Conservation (phyloP, 106 monocot genomes). For the Platanthera guangdongensis region DNA sequence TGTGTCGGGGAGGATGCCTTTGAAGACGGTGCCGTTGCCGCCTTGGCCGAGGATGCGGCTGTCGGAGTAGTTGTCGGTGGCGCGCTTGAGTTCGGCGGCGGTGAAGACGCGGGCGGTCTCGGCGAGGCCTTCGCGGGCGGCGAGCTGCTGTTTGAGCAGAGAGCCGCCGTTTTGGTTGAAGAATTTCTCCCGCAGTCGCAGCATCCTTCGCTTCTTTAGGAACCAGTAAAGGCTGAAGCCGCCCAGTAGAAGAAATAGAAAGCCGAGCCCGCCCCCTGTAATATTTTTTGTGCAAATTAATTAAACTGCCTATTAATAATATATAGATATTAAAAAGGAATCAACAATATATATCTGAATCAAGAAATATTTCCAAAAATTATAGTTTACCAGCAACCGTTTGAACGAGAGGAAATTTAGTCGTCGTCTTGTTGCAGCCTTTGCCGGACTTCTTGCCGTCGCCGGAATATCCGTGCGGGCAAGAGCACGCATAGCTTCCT, state of each 20-base stretch:
- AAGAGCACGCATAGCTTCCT: conserved; percentile 41
- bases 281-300: too few species aligned
- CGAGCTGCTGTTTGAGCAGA: conserved; percentile 29
- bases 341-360: too few species aligned
- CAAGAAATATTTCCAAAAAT: too few species aligned
- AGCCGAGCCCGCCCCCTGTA: not conserved
- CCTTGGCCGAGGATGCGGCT: conserved; percentile 33
- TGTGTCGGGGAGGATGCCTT: conserved; percentile 16
- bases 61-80: conserved; percentile 28
- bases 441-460: conserved; percentile 32
- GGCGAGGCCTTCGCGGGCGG: conserved; percentile 12
- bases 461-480: conserved; percentile 27
- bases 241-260: conserved; percentile 13
- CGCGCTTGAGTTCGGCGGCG: conserved; percentile 22
- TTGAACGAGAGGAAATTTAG: conserved; percentile 22
- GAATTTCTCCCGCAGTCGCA: conserved; percentile 16
- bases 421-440: conserved; percentile 30
- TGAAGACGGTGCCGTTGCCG: conserved; percentile 44
- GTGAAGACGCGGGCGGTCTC: conserved; percentile 21
- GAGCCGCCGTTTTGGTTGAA: conserved; percentile 42
- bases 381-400: conserved; percentile 18
- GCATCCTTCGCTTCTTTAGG: conserved; percentile 14
- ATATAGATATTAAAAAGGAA: too few species aligned
- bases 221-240: conserved; percentile 14
- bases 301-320: too few species aligned